These are phyloP conservation scores for Boletus barrowsii DNA, from an alignment of 768 basidiomycete species.

Conservation along the genomic window DNA sequence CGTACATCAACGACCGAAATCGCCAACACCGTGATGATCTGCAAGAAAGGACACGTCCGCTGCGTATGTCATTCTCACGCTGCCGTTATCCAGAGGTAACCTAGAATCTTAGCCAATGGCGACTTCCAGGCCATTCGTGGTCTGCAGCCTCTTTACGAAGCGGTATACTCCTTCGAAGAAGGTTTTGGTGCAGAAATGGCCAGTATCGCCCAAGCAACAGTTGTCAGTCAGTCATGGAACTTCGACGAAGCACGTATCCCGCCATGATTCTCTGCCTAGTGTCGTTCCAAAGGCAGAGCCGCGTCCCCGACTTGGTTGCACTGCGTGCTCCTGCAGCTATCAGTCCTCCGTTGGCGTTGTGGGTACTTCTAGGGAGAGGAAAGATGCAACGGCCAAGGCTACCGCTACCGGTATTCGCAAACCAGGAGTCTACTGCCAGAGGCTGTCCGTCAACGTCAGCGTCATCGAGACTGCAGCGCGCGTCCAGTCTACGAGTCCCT, in stretches of 20 bases:
- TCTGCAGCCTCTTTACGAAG: not conserved
- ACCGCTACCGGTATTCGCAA: not conserved
- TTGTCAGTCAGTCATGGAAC: too few relatives aligned
- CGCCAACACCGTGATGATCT: too few relatives aligned
- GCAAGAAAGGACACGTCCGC: too few relatives aligned
- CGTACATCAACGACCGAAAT: too few relatives aligned
- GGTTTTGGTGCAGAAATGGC: too few relatives aligned
- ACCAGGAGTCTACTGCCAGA: not conserved
- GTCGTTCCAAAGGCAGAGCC: too few relatives aligned
- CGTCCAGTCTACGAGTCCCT: not conserved
- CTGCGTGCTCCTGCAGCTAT: not conserved
- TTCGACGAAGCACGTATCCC: too few relatives aligned
- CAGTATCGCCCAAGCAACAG: too few relatives aligned
- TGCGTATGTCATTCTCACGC: too few relatives aligned
- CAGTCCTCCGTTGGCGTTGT: not conserved
- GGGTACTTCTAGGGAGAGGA: not conserved
- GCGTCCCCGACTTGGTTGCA: not conserved
- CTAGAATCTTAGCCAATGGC: not conserved
- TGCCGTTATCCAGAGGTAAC: not conserved
- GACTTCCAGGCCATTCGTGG: constrained; percentile 3
- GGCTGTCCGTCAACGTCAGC: not conserved
- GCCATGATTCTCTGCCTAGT: too few relatives aligned
- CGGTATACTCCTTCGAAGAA: not conserved
- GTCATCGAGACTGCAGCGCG: too few relatives aligned
- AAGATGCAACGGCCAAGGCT: not conserved